Base-by-base conservation (phyloP, 208 protist species). In the Jaenimonas drosophilae region DNA sequence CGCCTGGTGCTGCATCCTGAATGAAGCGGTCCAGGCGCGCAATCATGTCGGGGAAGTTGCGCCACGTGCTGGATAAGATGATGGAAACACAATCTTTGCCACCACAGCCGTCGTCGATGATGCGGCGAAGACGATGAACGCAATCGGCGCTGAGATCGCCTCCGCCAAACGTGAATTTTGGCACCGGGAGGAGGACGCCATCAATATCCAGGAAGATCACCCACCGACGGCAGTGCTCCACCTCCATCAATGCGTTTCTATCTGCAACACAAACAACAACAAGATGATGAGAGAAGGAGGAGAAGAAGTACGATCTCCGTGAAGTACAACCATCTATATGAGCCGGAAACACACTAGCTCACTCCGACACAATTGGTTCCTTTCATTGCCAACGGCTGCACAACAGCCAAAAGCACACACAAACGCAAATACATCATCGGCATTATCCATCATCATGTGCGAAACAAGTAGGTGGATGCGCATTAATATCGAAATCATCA, bases 171-270 rank as follows among this genome's bases (percentile, higher is more conserved):
- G 73, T 76, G 54, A 81, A 86, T 17, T 73, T 71, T 11, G 78
- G 73, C 0, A 91, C 83, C 3, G 83, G 78, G 21, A 91, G 58
- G 21, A 91, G 73, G 9, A 91, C 83, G 29, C 83, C 83, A 42
- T 91, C 83, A 31, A 91, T 69, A 46, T 91, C 83, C 16, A 91
- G 61, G 54, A 91, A 91, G 26, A 91, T 74, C 4, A 91, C 72
- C 48, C 70, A 74, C 16, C 76, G 64, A 28, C 73, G 65, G 27
- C 54, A 77, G 26, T 61, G 11, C 9, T 34, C 31, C 31, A 34
- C 9, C 31, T 34, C 31, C 14, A 9, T 34, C 31, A 34, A 9
- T 14, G 9, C 31, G 14, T 14, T 14, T 34, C 31, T 34, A 34
- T 34, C 31, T 34, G 14, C 9, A 14, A 14, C 11, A 21, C 6